These are phyloP conservation scores for Hydnum rufescens DNA, from an alignment of 768 basidiomycete genomes.

Conservation along the genomic window DNA sequence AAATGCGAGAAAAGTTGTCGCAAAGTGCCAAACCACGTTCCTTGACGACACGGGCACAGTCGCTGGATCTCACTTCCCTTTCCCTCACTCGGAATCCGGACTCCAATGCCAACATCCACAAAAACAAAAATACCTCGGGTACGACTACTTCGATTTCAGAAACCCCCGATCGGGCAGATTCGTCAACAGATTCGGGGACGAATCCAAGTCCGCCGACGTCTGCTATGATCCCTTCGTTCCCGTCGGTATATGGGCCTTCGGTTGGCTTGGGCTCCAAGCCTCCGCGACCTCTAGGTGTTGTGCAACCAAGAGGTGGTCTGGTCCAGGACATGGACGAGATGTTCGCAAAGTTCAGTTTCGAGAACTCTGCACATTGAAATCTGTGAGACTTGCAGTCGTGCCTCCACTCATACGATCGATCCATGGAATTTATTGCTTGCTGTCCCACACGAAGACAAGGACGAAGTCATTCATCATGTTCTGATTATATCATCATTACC, in stretches of 20 bases:
- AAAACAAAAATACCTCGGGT: neutral
- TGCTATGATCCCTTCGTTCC: conserved; percentile 6
- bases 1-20: conserved; percentile 48
- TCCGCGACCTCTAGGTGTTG: neutral
- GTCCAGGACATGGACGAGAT: neutral
- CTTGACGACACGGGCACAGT: conserved; percentile 71
- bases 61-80: conserved; percentile 72
- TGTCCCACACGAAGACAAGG: too few species aligned
- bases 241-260: conserved; percentile 7
- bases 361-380: too few species aligned
- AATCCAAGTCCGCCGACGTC: conserved; percentile 3
- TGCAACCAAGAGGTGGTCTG: neutral
- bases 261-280: neutral
- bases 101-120: neutral
- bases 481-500: too few species aligned
- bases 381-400: too few species aligned
- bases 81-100: neutral
- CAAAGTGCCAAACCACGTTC: conserved; percentile 49
- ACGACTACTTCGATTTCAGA: neutral
- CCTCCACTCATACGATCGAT: too few species aligned
- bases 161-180: neutral
- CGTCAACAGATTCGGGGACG: neutral
- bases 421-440: too few species aligned
- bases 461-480: too few species aligned
- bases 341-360: neutral